phyloP scores from a whole-genome alignment of 2,329 filamentous ascomycete species.

The Microcyclosporella mali region DNA sequence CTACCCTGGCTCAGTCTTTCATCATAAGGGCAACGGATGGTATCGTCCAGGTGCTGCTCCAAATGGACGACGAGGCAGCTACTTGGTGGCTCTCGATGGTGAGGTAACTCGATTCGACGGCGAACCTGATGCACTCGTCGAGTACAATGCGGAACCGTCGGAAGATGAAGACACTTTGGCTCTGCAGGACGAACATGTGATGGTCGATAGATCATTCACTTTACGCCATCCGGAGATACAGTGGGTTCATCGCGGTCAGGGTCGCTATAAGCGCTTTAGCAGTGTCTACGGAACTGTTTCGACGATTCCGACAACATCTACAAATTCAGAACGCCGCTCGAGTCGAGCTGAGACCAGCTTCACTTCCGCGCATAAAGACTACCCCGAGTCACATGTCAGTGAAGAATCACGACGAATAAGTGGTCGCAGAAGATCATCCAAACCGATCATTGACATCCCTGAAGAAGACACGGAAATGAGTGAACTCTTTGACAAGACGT shows the following conservation, averaged over 20 bases:
- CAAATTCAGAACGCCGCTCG: slow-evolving; percentile 17
- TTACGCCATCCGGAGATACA: slow-evolving; percentile 15
- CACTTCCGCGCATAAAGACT: slow-evolving; percentile 12
- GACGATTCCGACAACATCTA: slow-evolving; percentile 2
- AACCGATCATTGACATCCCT: slow-evolving; percentile 2
- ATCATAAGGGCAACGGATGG: slow-evolving; percentile 29
- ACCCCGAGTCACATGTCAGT: slow-evolving; percentile 12
- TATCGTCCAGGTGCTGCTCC: slow-evolving; percentile 27
- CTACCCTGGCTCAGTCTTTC: slow-evolving; percentile 21
- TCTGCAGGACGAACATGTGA: not conserved
- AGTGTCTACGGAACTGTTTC: slow-evolving; percentile 5
- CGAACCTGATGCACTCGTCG: not conserved
- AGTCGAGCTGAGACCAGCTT: slow-evolving; percentile 15
- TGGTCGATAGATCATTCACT: slow-evolving; percentile 12
- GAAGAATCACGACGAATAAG: slow-evolving; percentile 13
- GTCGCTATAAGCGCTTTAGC: slow-evolving; percentile 18
- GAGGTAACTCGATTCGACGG: slow-evolving; percentile 2
- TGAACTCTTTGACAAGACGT: slow-evolving; percentile 18
- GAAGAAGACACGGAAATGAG: slow-evolving; percentile 6
- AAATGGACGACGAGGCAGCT: slow-evolving; percentile 17
- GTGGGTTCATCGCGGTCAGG: slow-evolving; percentile 19
- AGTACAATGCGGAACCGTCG: not conserved
- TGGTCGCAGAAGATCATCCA: slow-evolving; percentile 13
- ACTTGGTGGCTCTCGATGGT: slow-evolving; percentile 12
- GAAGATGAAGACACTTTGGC: not conserved